Conservation (phyloP, 2,329 filamentous ascomycete species). For the Trichoderma simmonsii region DNA sequence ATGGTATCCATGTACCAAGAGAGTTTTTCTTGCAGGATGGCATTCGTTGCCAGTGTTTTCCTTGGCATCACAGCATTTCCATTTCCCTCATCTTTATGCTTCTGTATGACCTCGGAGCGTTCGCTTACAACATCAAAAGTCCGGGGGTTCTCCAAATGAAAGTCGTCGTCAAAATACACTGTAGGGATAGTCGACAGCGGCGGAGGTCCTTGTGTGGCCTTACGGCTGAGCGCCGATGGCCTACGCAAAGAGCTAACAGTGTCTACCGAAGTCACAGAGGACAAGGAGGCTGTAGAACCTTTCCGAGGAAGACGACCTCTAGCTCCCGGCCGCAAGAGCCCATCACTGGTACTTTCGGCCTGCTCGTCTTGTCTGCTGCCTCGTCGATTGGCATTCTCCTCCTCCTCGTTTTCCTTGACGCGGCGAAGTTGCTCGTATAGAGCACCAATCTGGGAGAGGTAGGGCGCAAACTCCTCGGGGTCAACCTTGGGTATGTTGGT, state of each 20-base stretch:
- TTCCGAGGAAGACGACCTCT: slow-evolving; percentile 31
- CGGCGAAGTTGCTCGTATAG: slow-evolving; percentile 87
- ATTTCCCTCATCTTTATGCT: slow-evolving; percentile 51
- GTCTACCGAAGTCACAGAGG: slow-evolving; percentile 51
- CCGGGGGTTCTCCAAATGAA: slow-evolving; percentile 91
- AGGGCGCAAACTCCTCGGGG: slow-evolving; percentile 73
- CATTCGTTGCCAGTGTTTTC: slow-evolving; percentile 91
- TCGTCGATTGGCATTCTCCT: slow-evolving; percentile 43
- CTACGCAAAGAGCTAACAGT: slow-evolving; percentile 41
- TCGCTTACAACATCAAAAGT: slow-evolving; percentile 97
- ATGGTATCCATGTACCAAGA: slow-evolving; percentile 99
- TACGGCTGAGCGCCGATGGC: slow-evolving; percentile 50
- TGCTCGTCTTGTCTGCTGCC: slow-evolving; percentile 43
- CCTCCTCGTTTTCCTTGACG: slow-evolving; percentile 73
- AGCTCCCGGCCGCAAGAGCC: slow-evolving; percentile 44
- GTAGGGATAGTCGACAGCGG: slow-evolving; percentile 87
- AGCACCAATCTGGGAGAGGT: slow-evolving; percentile 79
- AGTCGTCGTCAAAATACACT: slow-evolving; percentile 93
- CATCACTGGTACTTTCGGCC: slow-evolving; percentile 39
- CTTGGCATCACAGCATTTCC: slow-evolving; percentile 58
- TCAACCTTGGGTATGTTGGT: slow-evolving; percentile 86
- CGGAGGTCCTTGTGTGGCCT: slow-evolving; percentile 68
- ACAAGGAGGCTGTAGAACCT: slow-evolving; percentile 43
- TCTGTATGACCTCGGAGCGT: slow-evolving; percentile 87
- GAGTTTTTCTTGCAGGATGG: slow-evolving; percentile 94